Conservation (phyloP, 2,329 filamentous ascomycete species). For the Cladophialophora yegresii region DNA sequence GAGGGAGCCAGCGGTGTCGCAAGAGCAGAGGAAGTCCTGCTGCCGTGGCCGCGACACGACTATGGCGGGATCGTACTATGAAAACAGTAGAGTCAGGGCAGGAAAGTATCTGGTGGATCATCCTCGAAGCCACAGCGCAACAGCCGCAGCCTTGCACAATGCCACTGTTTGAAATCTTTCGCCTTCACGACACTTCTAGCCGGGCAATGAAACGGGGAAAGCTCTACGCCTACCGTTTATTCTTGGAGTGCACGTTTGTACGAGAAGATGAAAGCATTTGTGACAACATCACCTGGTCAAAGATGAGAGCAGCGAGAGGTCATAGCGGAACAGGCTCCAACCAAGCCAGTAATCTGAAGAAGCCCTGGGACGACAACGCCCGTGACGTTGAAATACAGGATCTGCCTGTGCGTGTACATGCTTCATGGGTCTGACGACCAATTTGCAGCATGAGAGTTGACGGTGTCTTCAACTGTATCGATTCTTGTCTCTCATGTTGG, state of each 20-base stretch:
- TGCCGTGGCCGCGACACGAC: not conserved
- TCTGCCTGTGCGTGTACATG: not conserved
- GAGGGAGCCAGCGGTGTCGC: slow-evolving; percentile 38
- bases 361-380: not conserved
- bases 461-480: slow-evolving; percentile 24
- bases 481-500: slow-evolving; percentile 22
- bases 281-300: not conserved
- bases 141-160: not conserved
- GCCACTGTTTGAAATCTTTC: too few relatives aligned
- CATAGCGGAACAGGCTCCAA: not conserved
- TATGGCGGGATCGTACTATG: not conserved
- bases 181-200: too few relatives aligned
- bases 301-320: not conserved
- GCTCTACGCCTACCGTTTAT: not conserved
- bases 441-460: slow-evolving; percentile 5
- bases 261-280: not conserved
- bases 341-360: not conserved
- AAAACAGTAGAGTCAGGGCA: not conserved
- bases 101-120: slow-evolving; percentile 3
- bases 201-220: not conserved
- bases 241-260: not conserved
- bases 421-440: not conserved
- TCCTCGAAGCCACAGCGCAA: not conserved
- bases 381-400: not conserved
- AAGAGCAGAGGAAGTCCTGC: not conserved